Evolutionary conservation across 176 grass and related monocot species (phyloP).

Genomic region (Typha latifolia): DNA sequence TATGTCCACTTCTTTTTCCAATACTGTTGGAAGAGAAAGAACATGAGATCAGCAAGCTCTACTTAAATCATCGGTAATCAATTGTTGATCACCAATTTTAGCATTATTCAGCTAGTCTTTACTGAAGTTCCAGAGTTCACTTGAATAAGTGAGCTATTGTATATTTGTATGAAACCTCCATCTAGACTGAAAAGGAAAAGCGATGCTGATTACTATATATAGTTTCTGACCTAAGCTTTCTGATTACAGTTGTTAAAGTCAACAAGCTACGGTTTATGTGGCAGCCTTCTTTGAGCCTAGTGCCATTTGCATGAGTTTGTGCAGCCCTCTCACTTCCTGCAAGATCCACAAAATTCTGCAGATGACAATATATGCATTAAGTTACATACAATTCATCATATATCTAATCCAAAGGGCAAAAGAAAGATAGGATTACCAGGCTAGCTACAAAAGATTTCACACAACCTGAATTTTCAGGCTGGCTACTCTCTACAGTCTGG

Average conservation of each 20-base stretch:
- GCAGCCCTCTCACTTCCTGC: constrained; percentile 90
- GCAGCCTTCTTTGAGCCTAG: constrained; percentile 81
- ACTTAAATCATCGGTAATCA: too few species aligned
- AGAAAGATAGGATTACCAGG: constrained; percentile 44
- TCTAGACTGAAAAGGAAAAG: background rate
- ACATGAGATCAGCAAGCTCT: too few species aligned
- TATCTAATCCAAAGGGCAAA: background rate
- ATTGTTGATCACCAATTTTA: too few species aligned
- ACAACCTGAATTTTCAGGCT: constrained; percentile 75
- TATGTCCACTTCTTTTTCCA: constrained; percentile 69
- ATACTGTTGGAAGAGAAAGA: constrained; percentile 35
- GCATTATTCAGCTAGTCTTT: too few species aligned
- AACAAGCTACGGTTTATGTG: constrained; percentile 92
- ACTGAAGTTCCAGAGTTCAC: too few species aligned
- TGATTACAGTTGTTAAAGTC: constrained; percentile 92
- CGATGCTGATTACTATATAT: background rate
- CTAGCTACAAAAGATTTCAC: constrained; percentile 92
- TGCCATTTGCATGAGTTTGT: constrained; percentile 89
- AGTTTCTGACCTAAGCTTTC: constrained; percentile 68
- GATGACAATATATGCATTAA: constrained; percentile 14
- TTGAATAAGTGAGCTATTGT: too few species aligned
- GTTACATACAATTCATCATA: constrained; percentile 24
- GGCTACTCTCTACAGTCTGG: constrained; percentile 71
- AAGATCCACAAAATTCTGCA: constrained; percentile 97
- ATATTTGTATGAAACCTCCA: too few species aligned